Evolutionary conservation across 371 early-diverging fungal genomes (phyloP), one percentile per base, ranked within the genome.

Genomic region (Rhizopus microsporus): DNA sequence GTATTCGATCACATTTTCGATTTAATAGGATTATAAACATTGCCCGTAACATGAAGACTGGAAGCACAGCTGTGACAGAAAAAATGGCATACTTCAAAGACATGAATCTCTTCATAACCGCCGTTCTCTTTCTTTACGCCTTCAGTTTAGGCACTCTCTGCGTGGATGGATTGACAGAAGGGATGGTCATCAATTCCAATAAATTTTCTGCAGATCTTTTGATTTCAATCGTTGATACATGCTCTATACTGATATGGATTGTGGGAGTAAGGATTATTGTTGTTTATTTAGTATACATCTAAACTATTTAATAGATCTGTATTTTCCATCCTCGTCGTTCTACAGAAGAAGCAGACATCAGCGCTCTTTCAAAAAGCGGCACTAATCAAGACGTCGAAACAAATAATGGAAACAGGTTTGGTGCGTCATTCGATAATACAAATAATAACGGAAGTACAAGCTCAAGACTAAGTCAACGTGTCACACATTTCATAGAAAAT

Each of bases 21-120:
- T 82, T 82, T 54, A 47, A 51, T 5, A 58, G 72, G 4, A 52
- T 77, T 16, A 40, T 68, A 15, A 59, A 57, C 13, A 54, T 68
- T n/a, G 44, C 68, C 8, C 48, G 57, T 7, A 68, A 60, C 37
- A 23, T 56, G 44, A 58, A 63, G 35, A 43, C 54, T 8, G 54
- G 57, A 7, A 33, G 30, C 31, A 5, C 46, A 4, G 37, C 44
- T 30, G 60, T 80, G 12, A 60, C 67, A 7, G 68, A 63, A n/a
- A 80, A 78, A 37, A 55, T 80, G 3, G 32, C 51, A 0, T 82
- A 82, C 40, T 82, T 82, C 43, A 76, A 69, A 51, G 77, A 80
- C 16, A 76, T 82, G 77, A 82, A 80, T 48, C 42, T 62, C 29
- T 63, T 76, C n/a, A 48, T 80, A 29, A 77, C 77, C 0, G 16